Conservation (phyloP, 805 yeast species). For the Tetrapisispora taiwanensis region DNA sequence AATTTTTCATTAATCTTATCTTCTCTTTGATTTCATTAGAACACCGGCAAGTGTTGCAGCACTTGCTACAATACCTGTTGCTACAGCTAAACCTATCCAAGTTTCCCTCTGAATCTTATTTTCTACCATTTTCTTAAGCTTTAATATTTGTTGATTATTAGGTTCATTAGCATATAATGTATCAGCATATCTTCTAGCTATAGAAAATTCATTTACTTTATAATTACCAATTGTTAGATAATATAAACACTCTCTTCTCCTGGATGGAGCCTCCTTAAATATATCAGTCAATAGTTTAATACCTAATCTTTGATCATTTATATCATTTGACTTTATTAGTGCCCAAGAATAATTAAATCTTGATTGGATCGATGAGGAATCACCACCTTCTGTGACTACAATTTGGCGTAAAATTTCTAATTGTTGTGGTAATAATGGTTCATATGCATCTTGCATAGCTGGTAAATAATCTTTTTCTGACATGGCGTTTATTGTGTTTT, state of each 20-base stretch:
- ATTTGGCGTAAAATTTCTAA: slow-evolving; percentile 67
- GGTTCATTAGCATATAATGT: slow-evolving; percentile 73
- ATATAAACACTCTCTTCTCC: slow-evolving; percentile 83
- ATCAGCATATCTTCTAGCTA: slow-evolving; percentile 79
- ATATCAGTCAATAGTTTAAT: slow-evolving; percentile 58
- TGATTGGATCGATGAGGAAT: slow-evolving; percentile 70
- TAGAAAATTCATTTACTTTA: slow-evolving; percentile 77
- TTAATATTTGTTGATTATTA: slow-evolving; percentile 64
- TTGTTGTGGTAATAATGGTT: slow-evolving; percentile 59
- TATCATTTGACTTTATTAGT: slow-evolving; percentile 57
- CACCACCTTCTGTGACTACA: slow-evolving; percentile 64
- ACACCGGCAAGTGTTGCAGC: slow-evolving; percentile 44
- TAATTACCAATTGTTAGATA: slow-evolving; percentile 81
- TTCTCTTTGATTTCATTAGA: slow-evolving; percentile 1
- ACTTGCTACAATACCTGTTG: slow-evolving; percentile 76
- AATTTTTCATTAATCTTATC: neutral
- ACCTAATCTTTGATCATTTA: slow-evolving; percentile 66
- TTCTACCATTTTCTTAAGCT: slow-evolving; percentile 66
- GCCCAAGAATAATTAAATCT: slow-evolving; percentile 97
- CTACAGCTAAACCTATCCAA: slow-evolving; percentile 74
- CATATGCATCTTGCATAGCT: slow-evolving; percentile 24
- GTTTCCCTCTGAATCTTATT: slow-evolving; percentile 83
- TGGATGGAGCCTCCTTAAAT: slow-evolving; percentile 66
- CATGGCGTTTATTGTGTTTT: slow-evolving; percentile 7
- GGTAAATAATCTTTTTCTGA: slow-evolving; percentile 23